phyloP scores from a whole-genome alignment of 108 stramenopile genomes.

The Conticribra guillardii region DNA sequence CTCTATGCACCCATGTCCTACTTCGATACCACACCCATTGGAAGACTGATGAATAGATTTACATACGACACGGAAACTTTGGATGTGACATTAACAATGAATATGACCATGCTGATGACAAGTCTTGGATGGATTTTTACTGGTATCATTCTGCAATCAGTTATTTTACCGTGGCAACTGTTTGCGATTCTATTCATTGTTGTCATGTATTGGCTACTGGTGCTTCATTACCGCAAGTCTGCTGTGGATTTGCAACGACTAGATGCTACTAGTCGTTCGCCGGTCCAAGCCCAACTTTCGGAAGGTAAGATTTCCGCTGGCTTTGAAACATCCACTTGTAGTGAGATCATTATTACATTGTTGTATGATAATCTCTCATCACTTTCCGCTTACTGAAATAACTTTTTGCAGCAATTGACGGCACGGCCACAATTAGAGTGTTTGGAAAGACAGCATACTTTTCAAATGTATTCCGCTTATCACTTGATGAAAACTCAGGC shows the following conservation, averaged over 20 bases:
- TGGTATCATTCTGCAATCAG: slow-evolving; percentile 54
- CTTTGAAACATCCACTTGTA: no score
- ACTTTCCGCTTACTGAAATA: no score
- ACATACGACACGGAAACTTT: slow-evolving; percentile 86
- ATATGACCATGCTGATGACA: slow-evolving; percentile 77
- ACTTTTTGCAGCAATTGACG: slow-evolving; percentile 62
- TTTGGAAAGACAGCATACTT: slow-evolving; percentile 71
- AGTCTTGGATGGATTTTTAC: slow-evolving; percentile 66
- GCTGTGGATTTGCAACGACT: slow-evolving; percentile 84
- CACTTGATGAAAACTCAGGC: slow-evolving; percentile 61
- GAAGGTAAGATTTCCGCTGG: no score
- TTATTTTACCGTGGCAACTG: slow-evolving; percentile 73
- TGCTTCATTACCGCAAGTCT: slow-evolving; percentile 73
- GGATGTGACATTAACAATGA: slow-evolving; percentile 66
- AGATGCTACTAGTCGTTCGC: slow-evolving; percentile 77
- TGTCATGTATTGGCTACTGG: slow-evolving; percentile 57
- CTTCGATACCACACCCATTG: slow-evolving; percentile 95
- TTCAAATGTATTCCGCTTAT: slow-evolving; percentile 49
- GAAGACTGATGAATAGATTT: slow-evolving; percentile 93
- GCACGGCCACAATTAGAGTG: slow-evolving; percentile 74
- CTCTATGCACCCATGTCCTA: slow-evolving; percentile 82
- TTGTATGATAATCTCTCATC: no score
- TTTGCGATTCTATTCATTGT: slow-evolving; percentile 55
- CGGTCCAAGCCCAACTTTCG: slow-evolving; percentile 76
- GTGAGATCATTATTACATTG: no score